Base-by-base conservation (phyloP, 768 basidiomycete species). In the Phaeotremella fagi region DNA sequence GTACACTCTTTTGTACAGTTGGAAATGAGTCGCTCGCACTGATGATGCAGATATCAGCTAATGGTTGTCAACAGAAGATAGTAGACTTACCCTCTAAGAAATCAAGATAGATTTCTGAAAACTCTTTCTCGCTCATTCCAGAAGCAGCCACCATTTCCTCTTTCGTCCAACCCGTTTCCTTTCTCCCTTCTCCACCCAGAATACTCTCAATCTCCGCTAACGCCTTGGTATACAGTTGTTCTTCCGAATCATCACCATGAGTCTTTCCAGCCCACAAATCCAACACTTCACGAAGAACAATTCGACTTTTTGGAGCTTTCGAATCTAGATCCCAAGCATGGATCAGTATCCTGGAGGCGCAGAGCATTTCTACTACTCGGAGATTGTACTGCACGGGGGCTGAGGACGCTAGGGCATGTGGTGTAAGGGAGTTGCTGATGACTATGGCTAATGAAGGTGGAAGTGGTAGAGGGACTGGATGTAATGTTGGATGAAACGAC, bases 281-380 rank as follows among this genome's bases (percentile, higher is more conserved):
- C 29, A 63, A 28, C 35, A 54, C 61, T 38, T 63, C 59, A 23
- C 65, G 37, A 14, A 67, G 45, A 48, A 55, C 57, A 3, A 63
- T 4, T 29, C 56, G 51, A 3, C n/a, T 49, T n/a, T 37, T 25
- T 1, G 50, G 54, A 2, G 7, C 37, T 45, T 60, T 52, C 14
- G 54, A 38, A n/a, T 43, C 25, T 12, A 66, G 48, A 38, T 60
- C 80, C 22, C 91, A 79, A 31, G 77, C 75, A 26, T 80, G 79
- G 0, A 84, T 83, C 12, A 95, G 79, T 4, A 90, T 77, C 23
- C 86, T 80, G 0, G 90, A 88, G 1, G 83, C 85, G 29, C 83
- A 84, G 18, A 90, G 83, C 0, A 85, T 87, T 73, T 95, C 90
- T n/a, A 92, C 86, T 28, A 91, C 90, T 28, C 88, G 87, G 15